Evolutionary conservation across 352 stramenopile genomes (phyloP).

Genomic region (Pythium plurisporium): DNA sequence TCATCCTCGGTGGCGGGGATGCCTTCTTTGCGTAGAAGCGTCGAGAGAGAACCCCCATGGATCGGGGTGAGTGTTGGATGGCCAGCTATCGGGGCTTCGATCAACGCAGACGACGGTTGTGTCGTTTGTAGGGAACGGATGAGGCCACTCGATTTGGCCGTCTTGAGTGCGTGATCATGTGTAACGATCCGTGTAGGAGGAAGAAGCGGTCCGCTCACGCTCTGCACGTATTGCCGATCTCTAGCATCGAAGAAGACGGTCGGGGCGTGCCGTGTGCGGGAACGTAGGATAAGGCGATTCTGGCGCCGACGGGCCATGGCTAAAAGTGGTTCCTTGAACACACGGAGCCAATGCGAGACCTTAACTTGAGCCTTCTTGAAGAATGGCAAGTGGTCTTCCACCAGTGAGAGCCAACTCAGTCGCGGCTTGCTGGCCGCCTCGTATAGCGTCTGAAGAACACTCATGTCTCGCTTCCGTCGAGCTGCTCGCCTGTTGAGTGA

Average conservation of each 20-base stretch:
- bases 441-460: slow-evolving; percentile 19
- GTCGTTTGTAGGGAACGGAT: background rate
- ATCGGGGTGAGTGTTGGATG: slow-evolving; percentile 6
- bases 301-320: background rate
- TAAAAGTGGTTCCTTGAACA: slow-evolving; percentile 18
- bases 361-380: slow-evolving; percentile 9
- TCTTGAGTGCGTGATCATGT: background rate
- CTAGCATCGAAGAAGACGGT: slow-evolving; percentile 17
- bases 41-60: slow-evolving; percentile 19
- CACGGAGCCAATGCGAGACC: slow-evolving; percentile 10
- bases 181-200: slow-evolving; percentile 4
- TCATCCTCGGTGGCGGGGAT: slow-evolving; percentile 20
- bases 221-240: slow-evolving; percentile 19
- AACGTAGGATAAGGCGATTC: slow-evolving; percentile 17
- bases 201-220: slow-evolving; percentile 13
- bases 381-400: slow-evolving; percentile 21
- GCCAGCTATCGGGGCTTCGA: background rate
- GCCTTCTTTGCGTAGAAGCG: slow-evolving; percentile 18
- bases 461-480: slow-evolving; percentile 16
- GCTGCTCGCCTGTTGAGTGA: slow-evolving; percentile 3
- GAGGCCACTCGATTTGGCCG: background rate
- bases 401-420: slow-evolving; percentile 16
- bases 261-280: slow-evolving; percentile 19
- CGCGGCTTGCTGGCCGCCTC: slow-evolving; percentile 11
- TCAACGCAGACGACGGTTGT: background rate